Evolutionary conservation across 371 early-diverging fungal genomes (phyloP), one percentile per base, ranked within the genome.

Genomic region (Dinochytrium kinnereticum): DNA sequence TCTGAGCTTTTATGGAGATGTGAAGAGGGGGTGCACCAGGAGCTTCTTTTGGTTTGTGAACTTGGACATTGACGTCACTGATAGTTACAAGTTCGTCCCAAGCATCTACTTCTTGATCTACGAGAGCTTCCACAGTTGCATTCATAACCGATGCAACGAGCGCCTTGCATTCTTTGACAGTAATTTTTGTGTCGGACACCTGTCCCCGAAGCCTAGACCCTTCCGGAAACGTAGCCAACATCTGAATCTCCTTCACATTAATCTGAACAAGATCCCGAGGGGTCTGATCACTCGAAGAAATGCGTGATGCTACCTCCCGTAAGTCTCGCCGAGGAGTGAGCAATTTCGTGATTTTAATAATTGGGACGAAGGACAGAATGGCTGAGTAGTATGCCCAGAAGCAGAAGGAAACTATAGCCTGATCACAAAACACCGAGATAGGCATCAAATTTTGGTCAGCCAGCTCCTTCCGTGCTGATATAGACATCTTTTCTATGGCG

Each of bases 31-130:
- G 21, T 13, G 66, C n/a, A 3, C 13, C 44, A 40, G 37, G 40
- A 2, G 2, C 36, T 40, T 5, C 44, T 40, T 66, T 44, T 2
- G 37, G 38, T 33, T 40, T 40, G 10, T 34, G 24, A 3, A 66
- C 30, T 19, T 21, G 3, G 28, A 19, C 24, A 15, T 3, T 7
- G n/a, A 66, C 17, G 15, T 40, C 49, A 7, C 7, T 15, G 10
- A 66, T 2, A 24, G 15, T 21, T 21, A 30, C 40, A 2, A 66
- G 44, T 19, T 66, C 66, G 10, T 66, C 66, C 66, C 66, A 66
- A 19, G 3, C 17, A 26, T 21, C 66, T 5, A 44, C 7, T 21
- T 40, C 38, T 2, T 21, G 24, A 21, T 66, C 40, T 2, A 24
- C 30, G 2, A 66, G 26, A 28, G 66, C 49, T 30, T 40, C 5